phyloP scores from a whole-genome alignment of 2,329 filamentous ascomycete genomes.

The Penicillium sp. region DNA sequence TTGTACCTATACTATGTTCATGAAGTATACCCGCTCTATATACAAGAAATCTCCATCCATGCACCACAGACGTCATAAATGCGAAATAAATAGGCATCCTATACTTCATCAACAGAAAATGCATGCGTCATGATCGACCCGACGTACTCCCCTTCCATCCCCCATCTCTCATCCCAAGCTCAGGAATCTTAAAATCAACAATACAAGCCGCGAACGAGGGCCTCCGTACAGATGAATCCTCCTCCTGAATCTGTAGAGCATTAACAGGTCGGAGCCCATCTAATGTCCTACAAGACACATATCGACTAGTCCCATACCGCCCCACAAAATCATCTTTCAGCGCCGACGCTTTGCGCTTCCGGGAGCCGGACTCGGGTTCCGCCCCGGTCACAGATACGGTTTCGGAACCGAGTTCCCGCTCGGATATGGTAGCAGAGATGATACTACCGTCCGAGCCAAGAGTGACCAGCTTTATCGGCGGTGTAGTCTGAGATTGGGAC shows the following conservation, averaged over 20 bases:
- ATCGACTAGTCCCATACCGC: slow-evolving; percentile 21
- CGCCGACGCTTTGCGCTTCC: slow-evolving; percentile 30
- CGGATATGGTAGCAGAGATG: slow-evolving; percentile 17
- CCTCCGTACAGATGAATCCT: slow-evolving; percentile 17
- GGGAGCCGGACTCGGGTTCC: slow-evolving; percentile 10
- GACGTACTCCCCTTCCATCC: slow-evolving; percentile 13
- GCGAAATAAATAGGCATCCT: not conserved
- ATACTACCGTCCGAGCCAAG: slow-evolving; percentile 30
- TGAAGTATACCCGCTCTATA: not conserved
- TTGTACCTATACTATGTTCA: not conserved
- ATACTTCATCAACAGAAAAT: not conserved
- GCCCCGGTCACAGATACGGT: not conserved
- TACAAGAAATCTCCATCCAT: not conserved
- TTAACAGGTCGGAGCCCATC: slow-evolving; percentile 8
- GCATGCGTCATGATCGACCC: not conserved
- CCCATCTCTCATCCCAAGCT: slow-evolving; percentile 25
- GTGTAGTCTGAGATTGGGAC: slow-evolving; percentile 14
- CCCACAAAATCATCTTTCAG: slow-evolving; percentile 24
- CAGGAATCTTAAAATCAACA: slow-evolving; percentile 38
- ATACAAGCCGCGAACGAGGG: slow-evolving; percentile 39
- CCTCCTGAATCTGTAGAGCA: not conserved
- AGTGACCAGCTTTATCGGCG: slow-evolving; percentile 24
- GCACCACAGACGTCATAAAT: not conserved
- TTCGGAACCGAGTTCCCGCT: slow-evolving; percentile 6
- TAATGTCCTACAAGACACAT: slow-evolving; percentile 2